These are phyloP conservation scores for Fallopia convolvulus DNA, from an alignment of 148 eudicot species.

Conservation along the genomic window DNA sequence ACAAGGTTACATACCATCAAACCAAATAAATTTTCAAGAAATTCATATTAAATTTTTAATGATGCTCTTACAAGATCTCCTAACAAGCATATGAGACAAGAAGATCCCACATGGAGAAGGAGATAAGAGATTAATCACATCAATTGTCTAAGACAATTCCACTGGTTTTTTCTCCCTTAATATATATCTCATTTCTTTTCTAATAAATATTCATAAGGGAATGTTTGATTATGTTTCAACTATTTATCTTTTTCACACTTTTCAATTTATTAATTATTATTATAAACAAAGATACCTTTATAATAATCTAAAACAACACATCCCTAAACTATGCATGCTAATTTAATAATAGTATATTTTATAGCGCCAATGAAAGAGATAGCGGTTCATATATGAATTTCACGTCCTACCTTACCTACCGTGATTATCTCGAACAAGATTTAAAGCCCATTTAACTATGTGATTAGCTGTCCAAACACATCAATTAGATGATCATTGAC, in stretches of 20 bases:
- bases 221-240: too few species aligned
- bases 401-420: not conserved
- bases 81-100: too few species aligned
- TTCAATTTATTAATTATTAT: too few species aligned
- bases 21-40: too few species aligned
- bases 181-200: not conserved
- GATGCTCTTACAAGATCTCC: too few species aligned
- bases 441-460: not conserved
- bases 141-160: not conserved
- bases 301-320: not conserved
- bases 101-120: not conserved
- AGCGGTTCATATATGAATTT: not conserved
- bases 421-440: not conserved
- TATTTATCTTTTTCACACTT: too few species aligned
- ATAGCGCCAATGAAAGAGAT: not conserved
- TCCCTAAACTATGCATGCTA: too few species aligned
- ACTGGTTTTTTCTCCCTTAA: not conserved
- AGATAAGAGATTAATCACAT: not conserved
- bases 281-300: too few species aligned
- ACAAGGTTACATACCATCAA: too few species aligned
- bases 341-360: too few species aligned
- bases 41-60: too few species aligned
- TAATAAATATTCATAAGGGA: too few species aligned
- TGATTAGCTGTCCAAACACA: slow-evolving; percentile 4
- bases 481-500: not conserved